These are phyloP conservation scores for Colletotrichum liriopes DNA, from an alignment of 2,329 filamentous ascomycete genomes.

Conservation along the genomic window DNA sequence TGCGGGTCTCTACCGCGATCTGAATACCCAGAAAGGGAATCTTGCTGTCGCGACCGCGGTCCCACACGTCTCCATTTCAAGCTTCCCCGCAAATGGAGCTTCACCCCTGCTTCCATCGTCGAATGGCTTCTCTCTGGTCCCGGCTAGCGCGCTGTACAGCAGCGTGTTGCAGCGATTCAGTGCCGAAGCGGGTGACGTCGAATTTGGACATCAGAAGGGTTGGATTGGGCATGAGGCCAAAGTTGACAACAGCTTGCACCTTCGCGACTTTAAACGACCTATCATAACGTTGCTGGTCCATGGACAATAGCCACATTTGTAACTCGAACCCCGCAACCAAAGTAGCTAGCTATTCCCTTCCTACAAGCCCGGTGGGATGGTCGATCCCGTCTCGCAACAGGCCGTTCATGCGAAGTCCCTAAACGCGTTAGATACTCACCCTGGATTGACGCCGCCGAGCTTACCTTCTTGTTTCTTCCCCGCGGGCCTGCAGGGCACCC, in stretches of 20 bases:
- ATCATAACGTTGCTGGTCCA: background rate
- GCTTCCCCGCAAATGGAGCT: slow-evolving; percentile 33
- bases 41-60: slow-evolving; percentile 17
- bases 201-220: background rate
- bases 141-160: background rate
- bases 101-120: background rate
- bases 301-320: background rate
- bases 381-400: background rate
- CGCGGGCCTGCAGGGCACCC: slow-evolving; percentile 12
- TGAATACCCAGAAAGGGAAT: slow-evolving; percentile 44
- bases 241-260: too few relatives aligned
- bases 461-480: background rate
- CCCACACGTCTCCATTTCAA: slow-evolving; percentile 10
- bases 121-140: background rate
- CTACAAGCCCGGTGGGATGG: background rate
- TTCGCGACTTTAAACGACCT: background rate
- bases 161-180: background rate
- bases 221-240: background rate
- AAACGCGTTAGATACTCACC: background rate
- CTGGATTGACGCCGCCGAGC: background rate
- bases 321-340: background rate
- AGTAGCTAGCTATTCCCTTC: background rate
- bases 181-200: slow-evolving; percentile 20
- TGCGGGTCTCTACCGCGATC: slow-evolving; percentile 30
- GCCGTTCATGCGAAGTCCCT: slow-evolving; percentile 1